Base-by-base conservation (phyloP, 208 protist genomes). In the Trypanosoma theileri region DNA sequence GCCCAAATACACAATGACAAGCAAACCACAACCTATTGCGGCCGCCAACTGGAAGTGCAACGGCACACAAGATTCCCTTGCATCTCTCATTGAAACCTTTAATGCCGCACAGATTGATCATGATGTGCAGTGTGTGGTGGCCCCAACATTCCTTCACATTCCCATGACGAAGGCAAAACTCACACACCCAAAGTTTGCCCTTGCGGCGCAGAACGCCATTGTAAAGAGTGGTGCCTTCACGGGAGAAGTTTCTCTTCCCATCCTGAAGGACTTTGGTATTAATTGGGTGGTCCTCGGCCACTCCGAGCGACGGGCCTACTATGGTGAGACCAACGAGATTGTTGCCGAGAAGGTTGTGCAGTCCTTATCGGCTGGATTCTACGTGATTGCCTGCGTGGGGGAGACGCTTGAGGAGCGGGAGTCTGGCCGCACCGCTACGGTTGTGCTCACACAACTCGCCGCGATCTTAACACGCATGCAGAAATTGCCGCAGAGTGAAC, bases 211-310 rank as follows among this genome's bases (percentile, higher is more conserved):
- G 88, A 96, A 97, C 81, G 84, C 82, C 65, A 93, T 94, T 73
- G 74, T 75, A 35, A 93, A 85, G 77, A 85, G 74, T 72, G 93
- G 93, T 61, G 95, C 93, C 48, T 97, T 88, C 80, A 97, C 92
- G 1, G 95, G 95, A 17, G 92, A 97, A 67, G 77, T 96, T 8
- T 84, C 80, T 13, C 80, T 94, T 40, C 79, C 84, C 8, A 98
- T 98, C 82, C 66, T 99, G 26, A 93, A 93, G 69, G 98, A 99
- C 67, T 61, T 94, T 13, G 93, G 91, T 59, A 54, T 98, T 44
- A 65, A 98, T 31, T 98, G 89, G 88, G 79, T 98, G 41, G 98
- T 99, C 50, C 59, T 99, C 26, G 98, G 98, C 59, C 98, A 99
- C 86, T 97, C 88, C 73, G 98, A 99, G 86, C 89, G 98, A 42